These are phyloP conservation scores for Austroboletus niveus DNA, from an alignment of 1,284 basidiomycete species.

Conservation along the genomic window DNA sequence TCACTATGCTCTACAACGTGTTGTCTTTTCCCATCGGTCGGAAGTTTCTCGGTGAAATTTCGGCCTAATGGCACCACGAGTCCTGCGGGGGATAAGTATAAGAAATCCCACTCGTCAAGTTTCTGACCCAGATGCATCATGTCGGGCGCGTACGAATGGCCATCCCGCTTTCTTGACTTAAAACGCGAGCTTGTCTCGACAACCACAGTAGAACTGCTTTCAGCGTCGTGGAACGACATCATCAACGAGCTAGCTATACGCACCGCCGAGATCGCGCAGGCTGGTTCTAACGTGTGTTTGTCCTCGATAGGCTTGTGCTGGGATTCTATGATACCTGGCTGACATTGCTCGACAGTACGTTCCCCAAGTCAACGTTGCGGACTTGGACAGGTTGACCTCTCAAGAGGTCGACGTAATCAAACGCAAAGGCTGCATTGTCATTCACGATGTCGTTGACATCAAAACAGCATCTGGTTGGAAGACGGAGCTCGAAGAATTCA, in stretches of 20 bases:
- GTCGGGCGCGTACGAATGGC: slow-evolving; percentile 25
- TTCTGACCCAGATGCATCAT: slow-evolving; percentile 4
- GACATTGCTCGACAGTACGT: slow-evolving; percentile 37
- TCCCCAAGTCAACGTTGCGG: slow-evolving; percentile 55
- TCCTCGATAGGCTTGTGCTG: background rate
- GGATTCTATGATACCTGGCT: background rate
- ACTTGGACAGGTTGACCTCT: too few relatives aligned
- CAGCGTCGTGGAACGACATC: slow-evolving; percentile 56
- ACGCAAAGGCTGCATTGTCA: slow-evolving; percentile 40
- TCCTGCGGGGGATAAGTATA: too few relatives aligned
- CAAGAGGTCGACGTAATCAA: slow-evolving; percentile 42
- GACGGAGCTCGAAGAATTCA: slow-evolving; percentile 38
- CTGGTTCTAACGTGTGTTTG: slow-evolving; percentile 48
- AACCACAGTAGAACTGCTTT: slow-evolving; percentile 48
- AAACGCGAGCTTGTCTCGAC: slow-evolving; percentile 54
- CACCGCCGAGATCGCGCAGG: slow-evolving; percentile 43
- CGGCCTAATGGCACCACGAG: too few relatives aligned
- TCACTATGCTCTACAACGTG: background rate
- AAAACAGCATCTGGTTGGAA: slow-evolving; percentile 23
- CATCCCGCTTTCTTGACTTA: slow-evolving; percentile 49
- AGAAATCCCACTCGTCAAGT: too few relatives aligned
- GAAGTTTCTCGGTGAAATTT: too few relatives aligned
- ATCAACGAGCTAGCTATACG: slow-evolving; percentile 46
- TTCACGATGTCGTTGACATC: too few relatives aligned
- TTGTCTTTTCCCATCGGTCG: too few relatives aligned